phyloP scores from a whole-genome alignment of 1,284 basidiomycete species.

The Athelia psychrophila region DNA sequence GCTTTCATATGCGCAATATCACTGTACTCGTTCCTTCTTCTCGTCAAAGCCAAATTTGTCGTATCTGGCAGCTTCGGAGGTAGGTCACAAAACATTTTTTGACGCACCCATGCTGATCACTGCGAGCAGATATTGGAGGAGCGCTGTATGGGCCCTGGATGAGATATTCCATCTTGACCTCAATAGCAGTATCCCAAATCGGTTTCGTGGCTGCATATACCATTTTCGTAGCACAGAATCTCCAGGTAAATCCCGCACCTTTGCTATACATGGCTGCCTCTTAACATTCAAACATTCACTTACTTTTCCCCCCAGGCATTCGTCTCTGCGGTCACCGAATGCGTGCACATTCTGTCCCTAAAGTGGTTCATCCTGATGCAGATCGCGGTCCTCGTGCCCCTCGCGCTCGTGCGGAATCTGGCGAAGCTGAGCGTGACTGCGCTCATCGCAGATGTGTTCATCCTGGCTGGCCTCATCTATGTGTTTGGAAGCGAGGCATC shows the following conservation, averaged over 20 bases:
- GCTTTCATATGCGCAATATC: conserved; percentile 85
- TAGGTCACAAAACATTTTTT: conserved; percentile 21
- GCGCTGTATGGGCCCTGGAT: conserved; percentile 90
- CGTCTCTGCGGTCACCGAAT: conserved; percentile 82
- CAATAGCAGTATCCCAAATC: conserved; percentile 89
- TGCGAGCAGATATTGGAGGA: conserved; percentile 83
- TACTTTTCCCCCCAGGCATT: conserved; percentile 53
- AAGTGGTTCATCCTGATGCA: conserved; percentile 84
- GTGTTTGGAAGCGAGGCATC: conserved; percentile 81
- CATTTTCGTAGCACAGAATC: conserved; percentile 94
- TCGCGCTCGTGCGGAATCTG: conserved; percentile 85
- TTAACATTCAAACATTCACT: not conserved
- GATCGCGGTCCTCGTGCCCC: conserved; percentile 82
- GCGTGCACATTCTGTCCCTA: conserved; percentile 68
- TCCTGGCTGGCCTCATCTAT: conserved; percentile 86
- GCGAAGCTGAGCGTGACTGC: conserved; percentile 93
- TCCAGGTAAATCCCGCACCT: conserved; percentile 52
- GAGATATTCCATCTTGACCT: conserved; percentile 85
- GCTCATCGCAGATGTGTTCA: conserved; percentile 93
- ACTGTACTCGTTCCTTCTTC: conserved; percentile 90
- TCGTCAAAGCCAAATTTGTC: conserved; percentile 87
- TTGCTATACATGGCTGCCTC: too few relatives aligned
- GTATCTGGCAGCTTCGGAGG: conserved; percentile 94
- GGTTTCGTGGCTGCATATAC: conserved; percentile 91
- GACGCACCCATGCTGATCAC: conserved; percentile 9